phyloP scores from a whole-genome alignment of 768 basidiomycete species.

The Pleurotus ostreatus region DNA sequence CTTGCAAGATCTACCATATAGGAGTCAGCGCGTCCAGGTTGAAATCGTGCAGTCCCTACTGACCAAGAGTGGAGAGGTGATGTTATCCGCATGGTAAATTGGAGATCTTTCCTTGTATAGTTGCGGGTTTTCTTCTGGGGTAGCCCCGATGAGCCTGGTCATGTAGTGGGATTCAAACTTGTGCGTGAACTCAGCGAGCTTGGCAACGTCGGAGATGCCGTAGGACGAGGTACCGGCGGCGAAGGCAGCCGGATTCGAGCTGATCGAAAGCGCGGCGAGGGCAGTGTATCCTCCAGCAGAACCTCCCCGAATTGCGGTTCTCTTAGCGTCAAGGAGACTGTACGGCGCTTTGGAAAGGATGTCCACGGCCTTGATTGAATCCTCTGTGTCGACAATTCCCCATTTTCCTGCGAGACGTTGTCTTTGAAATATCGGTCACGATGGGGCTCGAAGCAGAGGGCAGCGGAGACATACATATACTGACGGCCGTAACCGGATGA shows the following conservation, averaged over 20 bases:
- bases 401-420: constrained; percentile 56
- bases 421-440: background rate
- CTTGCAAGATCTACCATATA: constrained; percentile 53
- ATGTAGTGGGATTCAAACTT: constrained; percentile 65
- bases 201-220: constrained; percentile 62
- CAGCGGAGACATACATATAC: constrained; percentile 35
- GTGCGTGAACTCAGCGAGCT: constrained; percentile 60
- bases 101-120: constrained; percentile 62
- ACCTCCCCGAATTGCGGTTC: constrained; percentile 66
- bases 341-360: constrained; percentile 40
- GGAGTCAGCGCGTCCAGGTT: background rate
- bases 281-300: constrained; percentile 75
- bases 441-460: background rate
- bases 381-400: constrained; percentile 72
- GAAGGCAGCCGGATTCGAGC: constrained; percentile 42
- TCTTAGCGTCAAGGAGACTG: constrained; percentile 57
- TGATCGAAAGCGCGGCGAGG: constrained; percentile 42
- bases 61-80: constrained; percentile 61
- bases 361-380: constrained; percentile 55
- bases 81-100: constrained; percentile 55
- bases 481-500: constrained; percentile 69
- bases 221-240: constrained; percentile 63
- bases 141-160: constrained; percentile 59
- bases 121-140: constrained; percentile 49
- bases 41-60: constrained; percentile 16